These are phyloP conservation scores for Mariannaea elegans DNA, from an alignment of 2,329 filamentous ascomycete genomes.

Conservation along the genomic window DNA sequence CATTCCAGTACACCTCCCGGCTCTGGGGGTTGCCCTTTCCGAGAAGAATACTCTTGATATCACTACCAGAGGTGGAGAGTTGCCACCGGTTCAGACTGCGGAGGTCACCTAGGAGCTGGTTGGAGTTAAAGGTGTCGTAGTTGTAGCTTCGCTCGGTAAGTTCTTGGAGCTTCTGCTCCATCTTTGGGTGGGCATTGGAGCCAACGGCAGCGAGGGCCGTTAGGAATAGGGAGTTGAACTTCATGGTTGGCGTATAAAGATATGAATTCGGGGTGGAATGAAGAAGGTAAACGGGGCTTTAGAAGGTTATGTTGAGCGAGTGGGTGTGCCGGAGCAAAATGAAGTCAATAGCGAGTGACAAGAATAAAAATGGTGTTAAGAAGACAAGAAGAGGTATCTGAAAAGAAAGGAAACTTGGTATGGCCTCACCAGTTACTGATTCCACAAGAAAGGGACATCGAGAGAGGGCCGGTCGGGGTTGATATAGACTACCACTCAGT, in stretches of 20 bases:
- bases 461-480: neutral
- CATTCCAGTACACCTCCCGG: conserved; percentile 34
- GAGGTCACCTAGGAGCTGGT: conserved; percentile 52
- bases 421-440: conserved; percentile 1
- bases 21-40: conserved; percentile 41
- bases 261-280: neutral
- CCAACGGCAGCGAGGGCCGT: conserved; percentile 32
- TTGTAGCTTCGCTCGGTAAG: conserved; percentile 26
- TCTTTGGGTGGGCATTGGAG: conserved; percentile 31
- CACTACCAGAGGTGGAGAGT: conserved; percentile 46
- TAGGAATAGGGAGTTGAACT: conserved; percentile 34
- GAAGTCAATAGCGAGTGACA: conserved; percentile 10
- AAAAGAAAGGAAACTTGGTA: conserved; percentile 4
- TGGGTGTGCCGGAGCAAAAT: conserved; percentile 5
- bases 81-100: conserved; percentile 38
- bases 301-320: neutral
- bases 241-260: conserved; percentile 34
- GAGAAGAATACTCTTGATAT: conserved; percentile 50
- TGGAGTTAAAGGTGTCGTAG: conserved; percentile 27
- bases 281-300: neutral
- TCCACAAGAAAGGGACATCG: neutral
- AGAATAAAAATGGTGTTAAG: conserved; percentile 13
- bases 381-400: conserved; percentile 6
- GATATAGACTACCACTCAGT: conserved; percentile 9
- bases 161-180: conserved; percentile 35